phyloP scores from a whole-genome alignment of 73 alveolate species.

The Paramecium sonneborni region DNA sequence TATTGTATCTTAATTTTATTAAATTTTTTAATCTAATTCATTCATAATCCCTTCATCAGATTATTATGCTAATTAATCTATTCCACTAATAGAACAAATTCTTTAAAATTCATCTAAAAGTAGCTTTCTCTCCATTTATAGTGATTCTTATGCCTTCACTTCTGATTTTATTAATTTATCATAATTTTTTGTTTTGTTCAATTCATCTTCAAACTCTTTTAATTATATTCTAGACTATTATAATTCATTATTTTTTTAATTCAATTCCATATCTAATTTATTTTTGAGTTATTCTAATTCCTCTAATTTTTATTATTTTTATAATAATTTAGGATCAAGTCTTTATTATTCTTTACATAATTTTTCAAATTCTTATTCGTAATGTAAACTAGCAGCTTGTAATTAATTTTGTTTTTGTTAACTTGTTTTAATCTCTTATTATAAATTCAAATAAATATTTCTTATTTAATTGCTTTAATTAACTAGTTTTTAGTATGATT shows the following conservation, averaged over 20 bases:
- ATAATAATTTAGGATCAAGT: constrained; percentile 11
- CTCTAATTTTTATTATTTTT: constrained; percentile 34
- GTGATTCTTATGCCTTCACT: constrained; percentile 12
- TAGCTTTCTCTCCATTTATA: constrained; percentile 37
- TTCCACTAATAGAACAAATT: constrained; percentile 37
- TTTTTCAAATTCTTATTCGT: constrained; percentile 37
- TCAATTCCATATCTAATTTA: not conserved
- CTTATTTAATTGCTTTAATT: not conserved
- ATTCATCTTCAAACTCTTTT: constrained; percentile 31
- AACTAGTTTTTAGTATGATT: constrained; percentile 1
- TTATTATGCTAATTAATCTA: constrained; percentile 17
- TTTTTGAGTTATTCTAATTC: constrained; percentile 24
- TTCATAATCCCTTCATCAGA: not conserved
- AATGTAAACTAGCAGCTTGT: constrained; percentile 17
- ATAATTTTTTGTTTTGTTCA: not conserved
- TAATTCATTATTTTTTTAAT: not conserved
- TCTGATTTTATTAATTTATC: constrained; percentile 22
- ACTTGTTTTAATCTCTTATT: constrained; percentile 15
- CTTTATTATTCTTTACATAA: not conserved
- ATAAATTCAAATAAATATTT: not conserved
- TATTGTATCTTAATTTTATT: constrained; percentile 46
- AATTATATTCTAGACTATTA: not conserved
- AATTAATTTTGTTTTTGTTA: not conserved
- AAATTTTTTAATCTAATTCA: constrained; percentile 1
- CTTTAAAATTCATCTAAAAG: constrained; percentile 34